Percentiles rank a stretch among this genome's conserved stretches.
Evolutionary conservation across 2,329 filamentous ascomycete genomes (phyloP).

Genomic region (Gyromitra esculenta): DNA sequence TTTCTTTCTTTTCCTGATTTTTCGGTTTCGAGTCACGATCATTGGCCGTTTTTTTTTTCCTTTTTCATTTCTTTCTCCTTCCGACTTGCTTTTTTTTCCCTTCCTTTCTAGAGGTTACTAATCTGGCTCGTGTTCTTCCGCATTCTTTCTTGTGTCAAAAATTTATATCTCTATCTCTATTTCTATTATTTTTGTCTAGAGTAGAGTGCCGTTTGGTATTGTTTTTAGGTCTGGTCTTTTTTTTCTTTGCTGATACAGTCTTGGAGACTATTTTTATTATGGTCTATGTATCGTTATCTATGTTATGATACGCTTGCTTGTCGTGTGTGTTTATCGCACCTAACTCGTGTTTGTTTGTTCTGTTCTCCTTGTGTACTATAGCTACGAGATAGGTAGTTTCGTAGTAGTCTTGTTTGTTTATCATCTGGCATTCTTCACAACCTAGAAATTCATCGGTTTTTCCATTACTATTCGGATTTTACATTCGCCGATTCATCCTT

Average conservation of each 20-base stretch:
- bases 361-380: background rate
- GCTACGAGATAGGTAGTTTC: background rate
- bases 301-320: constrained; percentile 24
- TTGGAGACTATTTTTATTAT: background rate
- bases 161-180: constrained; percentile 38
- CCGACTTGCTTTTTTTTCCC: constrained; percentile 27
- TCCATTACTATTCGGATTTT: background rate
- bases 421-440: constrained; percentile 9
- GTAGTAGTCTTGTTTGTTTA: background rate
- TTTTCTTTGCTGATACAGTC: constrained; percentile 9
- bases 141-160: constrained; percentile 26
- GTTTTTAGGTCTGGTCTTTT: constrained; percentile 24
- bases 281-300: constrained; percentile 39
- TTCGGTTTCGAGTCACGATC: constrained; percentile 25
- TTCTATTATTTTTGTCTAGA: constrained; percentile 25
- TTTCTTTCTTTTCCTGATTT: constrained; percentile 19
- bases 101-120: constrained; percentile 32
- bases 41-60: constrained; percentile 27
- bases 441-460: background rate
- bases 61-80: constrained; percentile 20
- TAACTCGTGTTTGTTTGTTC: background rate
- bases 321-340: constrained; percentile 2
- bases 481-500: background rate
- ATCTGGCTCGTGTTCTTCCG: constrained; percentile 30
- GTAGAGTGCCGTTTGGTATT: constrained; percentile 30